These are phyloP conservation scores for Petunia axillaris DNA, from an alignment of 257 asterid species.

Conservation along the genomic window DNA sequence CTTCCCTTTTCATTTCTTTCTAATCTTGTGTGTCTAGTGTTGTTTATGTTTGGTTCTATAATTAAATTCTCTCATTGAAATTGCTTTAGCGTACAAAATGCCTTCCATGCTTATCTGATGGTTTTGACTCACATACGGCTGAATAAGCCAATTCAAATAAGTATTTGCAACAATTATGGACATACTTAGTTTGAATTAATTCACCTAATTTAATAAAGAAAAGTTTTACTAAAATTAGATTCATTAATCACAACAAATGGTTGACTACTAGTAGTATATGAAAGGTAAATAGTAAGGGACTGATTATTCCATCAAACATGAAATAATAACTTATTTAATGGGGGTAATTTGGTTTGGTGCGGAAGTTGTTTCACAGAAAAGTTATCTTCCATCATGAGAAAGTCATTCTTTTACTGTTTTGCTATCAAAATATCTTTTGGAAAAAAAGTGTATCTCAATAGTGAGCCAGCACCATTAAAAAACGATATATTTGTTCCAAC, in stretches of 20 bases:
- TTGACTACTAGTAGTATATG: background rate
- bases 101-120: background rate
- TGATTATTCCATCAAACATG: no score
- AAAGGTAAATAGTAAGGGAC: no score
- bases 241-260: background rate
- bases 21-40: background rate
- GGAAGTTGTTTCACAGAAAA: no score
- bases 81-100: background rate
- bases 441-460: no score
- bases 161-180: background rate
- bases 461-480: no score
- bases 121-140: background rate
- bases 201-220: no score
- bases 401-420: no score
- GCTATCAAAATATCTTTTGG: no score
- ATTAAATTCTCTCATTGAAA: background rate
- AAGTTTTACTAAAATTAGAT: background rate
- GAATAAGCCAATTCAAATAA: background rate
- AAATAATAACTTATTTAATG: no score
- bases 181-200: background rate
- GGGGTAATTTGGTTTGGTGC: no score
- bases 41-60: background rate
- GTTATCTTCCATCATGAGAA: no score
- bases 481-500: no score
- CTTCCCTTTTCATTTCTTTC: background rate